Evolutionary conservation across 1,139 yeast genomes (phyloP), one percentile per base, ranked within the genome.

Genomic region (Magnusiomyces ingens): DNA sequence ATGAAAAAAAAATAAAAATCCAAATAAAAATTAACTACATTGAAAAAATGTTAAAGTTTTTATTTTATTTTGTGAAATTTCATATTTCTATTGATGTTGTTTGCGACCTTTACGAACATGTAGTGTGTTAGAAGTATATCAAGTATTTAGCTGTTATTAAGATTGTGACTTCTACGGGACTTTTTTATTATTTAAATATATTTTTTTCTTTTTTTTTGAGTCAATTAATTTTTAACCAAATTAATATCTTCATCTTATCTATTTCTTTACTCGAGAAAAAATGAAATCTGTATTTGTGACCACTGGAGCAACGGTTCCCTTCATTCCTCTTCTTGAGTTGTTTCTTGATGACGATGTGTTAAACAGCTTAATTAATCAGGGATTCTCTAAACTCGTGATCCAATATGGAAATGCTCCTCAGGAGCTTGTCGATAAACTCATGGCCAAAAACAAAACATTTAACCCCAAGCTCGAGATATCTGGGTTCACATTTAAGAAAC

Each of bases 301-400:
- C 0, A 85, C 94, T 1, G 96, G 96, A 0, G 96, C 95, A 1
- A 88, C 96, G 0, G 88, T 84, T 12, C 85, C 95, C 0, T 89
- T 89, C 66, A 73, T 75, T 5, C 68, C 65, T 15, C 74, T 89
- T n/a, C 67, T 89, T 1, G 67, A 68, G 36, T 62, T 72, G 3
- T 69, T 78, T 0, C 58, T 81, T 4, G 59, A 68, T 6, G 58
- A 60, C 0, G 59, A 62, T 1, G 77, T 84, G 49, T 57, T 84
- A 0, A 54, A 62, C 0, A 52, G 61, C 1, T 60, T 83, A 19
- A 40, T 56, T 0, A 55, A 59, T 0, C 57, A 61, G 1, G 79
- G 79, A 0, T 78, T 74, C 56, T 59, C 63, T 0, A 68, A 67
- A 15, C 55, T 87, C 29, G 69, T 76, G 1, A 65, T 89, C 2